phyloP scores from a whole-genome alignment of 345 rosid genomes.

The Citrus trifoliata region DNA sequence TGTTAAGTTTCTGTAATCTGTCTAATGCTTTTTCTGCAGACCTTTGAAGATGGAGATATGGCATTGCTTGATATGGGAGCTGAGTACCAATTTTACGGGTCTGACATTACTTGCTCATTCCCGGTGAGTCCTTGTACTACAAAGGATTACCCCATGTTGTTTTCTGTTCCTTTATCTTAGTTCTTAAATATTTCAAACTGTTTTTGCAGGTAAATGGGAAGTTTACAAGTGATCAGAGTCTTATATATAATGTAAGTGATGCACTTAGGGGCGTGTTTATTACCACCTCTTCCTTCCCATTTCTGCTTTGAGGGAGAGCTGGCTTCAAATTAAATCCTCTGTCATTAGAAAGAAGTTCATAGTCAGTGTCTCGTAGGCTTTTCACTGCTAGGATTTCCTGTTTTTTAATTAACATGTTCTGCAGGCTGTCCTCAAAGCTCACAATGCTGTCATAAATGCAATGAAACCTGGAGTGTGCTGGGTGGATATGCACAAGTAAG shows the following conservation, averaged over 20 bases:
- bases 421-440: slow-evolving; percentile 87
- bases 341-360: neutral
- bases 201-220: slow-evolving; percentile 80
- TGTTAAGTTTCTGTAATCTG: neutral
- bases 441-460: slow-evolving; percentile 70
- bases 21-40: slow-evolving; percentile 42
- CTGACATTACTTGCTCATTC: slow-evolving; percentile 94
- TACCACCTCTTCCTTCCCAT: neutral
- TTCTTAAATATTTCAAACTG: neutral
- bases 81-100: slow-evolving; percentile 85
- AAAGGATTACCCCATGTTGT: neutral
- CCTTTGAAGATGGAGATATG: slow-evolving; percentile 78
- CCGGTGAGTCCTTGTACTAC: slow-evolving; percentile 55
- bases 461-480: slow-evolving; percentile 90
- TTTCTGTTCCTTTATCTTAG: neutral
- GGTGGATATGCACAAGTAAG: slow-evolving; percentile 96
- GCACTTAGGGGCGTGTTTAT: neutral
- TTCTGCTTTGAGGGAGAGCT: neutral
- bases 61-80: slow-evolving; percentile 98
- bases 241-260: slow-evolving; percentile 75
- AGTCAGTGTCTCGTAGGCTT: neutral
- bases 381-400: neutral
- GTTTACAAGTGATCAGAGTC: slow-evolving; percentile 77
- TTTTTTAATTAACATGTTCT: slow-evolving; percentile 16
- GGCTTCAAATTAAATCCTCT: neutral